These are phyloP conservation scores for Favolaschia claudopus DNA, from an alignment of 768 basidiomycete genomes.

Conservation along the genomic window DNA sequence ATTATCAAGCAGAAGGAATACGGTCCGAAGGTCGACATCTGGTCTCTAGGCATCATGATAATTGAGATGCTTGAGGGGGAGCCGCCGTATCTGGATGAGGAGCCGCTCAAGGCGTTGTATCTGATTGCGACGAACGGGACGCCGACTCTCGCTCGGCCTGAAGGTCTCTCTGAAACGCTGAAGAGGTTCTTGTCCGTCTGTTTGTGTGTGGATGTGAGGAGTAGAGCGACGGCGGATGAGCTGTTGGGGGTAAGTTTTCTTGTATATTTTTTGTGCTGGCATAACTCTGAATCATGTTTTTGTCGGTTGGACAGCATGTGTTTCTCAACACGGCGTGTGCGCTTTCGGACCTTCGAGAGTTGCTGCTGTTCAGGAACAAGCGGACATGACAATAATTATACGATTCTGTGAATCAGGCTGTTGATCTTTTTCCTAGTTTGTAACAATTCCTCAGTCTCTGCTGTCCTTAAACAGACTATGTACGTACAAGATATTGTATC, in stretches of 20 bases:
- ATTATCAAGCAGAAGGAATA: slow-evolving; percentile 98
- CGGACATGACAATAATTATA: slow-evolving; percentile 59
- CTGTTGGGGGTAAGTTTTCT: slow-evolving; percentile 75
- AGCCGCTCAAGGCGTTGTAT: slow-evolving; percentile 93
- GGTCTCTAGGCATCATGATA: slow-evolving; percentile 98
- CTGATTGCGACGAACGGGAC: slow-evolving; percentile 98
- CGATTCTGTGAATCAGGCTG: too few species aligned
- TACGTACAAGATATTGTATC: too few species aligned
- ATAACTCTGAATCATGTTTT: slow-evolving; percentile 15
- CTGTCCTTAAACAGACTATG: too few species aligned
- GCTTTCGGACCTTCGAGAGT: slow-evolving; percentile 80
- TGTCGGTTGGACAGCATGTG: slow-evolving; percentile 86
- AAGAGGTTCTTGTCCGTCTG: slow-evolving; percentile 98
- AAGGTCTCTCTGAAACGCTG: slow-evolving; percentile 87
- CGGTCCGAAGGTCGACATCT: slow-evolving; percentile 95
- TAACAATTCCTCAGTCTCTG: too few species aligned
- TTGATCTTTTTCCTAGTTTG: too few species aligned
- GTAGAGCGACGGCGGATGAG: slow-evolving; percentile 89
- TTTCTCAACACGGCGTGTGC: slow-evolving; percentile 92
- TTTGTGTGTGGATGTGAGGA: slow-evolving; percentile 94
- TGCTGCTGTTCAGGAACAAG: slow-evolving; percentile 83
- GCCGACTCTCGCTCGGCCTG: slow-evolving; percentile 96
- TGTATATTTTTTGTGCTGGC: slow-evolving; percentile 2
- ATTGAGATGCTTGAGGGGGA: slow-evolving; percentile 99
- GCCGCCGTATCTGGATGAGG: slow-evolving; percentile 94